Percentiles rank a stretch among this genome's conserved stretches.
Evolutionary conservation across 306 rosid species (phyloP).

Genomic region (Inga laurina): DNA sequence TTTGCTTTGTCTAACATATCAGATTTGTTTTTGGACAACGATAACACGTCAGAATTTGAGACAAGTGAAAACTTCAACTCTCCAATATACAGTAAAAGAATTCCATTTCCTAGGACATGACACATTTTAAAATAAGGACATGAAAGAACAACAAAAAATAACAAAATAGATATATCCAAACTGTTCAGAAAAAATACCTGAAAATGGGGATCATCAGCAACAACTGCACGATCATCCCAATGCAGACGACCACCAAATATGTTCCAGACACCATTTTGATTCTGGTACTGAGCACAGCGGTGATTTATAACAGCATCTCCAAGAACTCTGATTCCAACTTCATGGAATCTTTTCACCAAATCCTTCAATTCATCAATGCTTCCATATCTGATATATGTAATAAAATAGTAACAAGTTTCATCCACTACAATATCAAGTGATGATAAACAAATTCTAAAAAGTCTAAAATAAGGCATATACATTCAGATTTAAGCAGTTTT

Average conservation of each 20-base stretch:
- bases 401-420: conserved; percentile 18
- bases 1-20: neutral
- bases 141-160: neutral
- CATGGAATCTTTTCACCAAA: conserved; percentile 61
- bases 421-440: conserved; percentile 11
- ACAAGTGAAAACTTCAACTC: neutral
- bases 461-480: conserved; percentile 17
- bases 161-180: neutral
- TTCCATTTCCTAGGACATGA: neutral
- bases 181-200: conserved; percentile 54
- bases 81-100: neutral
- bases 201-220: conserved; percentile 91
- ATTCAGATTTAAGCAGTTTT: conserved; percentile 6
- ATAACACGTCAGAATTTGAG: neutral
- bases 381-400: conserved; percentile 65
- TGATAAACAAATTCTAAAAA: conserved; percentile 4
- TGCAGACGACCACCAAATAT: conserved; percentile 76
- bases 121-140: neutral
- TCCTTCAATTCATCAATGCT: conserved; percentile 76
- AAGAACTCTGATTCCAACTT: conserved; percentile 65
- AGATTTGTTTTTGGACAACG: neutral
- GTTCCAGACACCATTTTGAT: conserved; percentile 90
- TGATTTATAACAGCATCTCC: conserved; percentile 94
- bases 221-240: conserved; percentile 90
- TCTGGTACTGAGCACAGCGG: conserved; percentile 78